Conservation (phyloP, 176 grass and related monocot species). For the Triticum timopheevii region DNA sequence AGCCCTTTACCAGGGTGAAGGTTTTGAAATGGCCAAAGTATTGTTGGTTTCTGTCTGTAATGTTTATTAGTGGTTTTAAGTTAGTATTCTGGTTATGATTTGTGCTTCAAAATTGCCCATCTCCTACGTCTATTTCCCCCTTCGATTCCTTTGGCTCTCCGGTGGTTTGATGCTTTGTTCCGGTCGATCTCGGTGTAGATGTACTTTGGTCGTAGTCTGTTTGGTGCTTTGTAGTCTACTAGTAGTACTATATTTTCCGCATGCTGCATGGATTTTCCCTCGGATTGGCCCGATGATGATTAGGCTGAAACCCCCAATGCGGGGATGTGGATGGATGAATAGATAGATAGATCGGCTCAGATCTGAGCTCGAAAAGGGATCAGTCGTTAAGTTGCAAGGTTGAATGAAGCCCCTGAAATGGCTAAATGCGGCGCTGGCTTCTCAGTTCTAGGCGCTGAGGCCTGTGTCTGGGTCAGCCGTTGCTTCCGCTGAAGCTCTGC, state of each 20-base stretch:
- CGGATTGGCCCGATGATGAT: constrained; percentile 35
- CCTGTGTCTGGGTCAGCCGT: background rate
- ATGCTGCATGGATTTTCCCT: constrained; percentile 4
- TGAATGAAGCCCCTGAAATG: constrained; percentile 4
- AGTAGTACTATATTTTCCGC: too few species aligned
- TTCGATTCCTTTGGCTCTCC: background rate
- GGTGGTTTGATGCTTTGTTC: background rate
- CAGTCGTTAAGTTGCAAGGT: background rate
- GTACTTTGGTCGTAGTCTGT: background rate
- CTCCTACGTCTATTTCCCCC: background rate
- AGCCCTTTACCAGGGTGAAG: too few species aligned
- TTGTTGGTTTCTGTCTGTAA: too few species aligned
- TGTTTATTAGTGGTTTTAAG: too few species aligned
- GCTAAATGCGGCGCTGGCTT: constrained; percentile 28
- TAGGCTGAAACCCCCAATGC: background rate
- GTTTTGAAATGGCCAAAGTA: too few species aligned
- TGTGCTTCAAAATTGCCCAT: background rate
- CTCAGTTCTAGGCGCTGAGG: constrained; percentile 24
- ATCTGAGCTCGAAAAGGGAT: constrained; percentile 1
- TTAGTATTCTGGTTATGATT: too few species aligned
- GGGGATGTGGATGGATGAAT: background rate
- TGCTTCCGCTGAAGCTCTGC: too few species aligned
- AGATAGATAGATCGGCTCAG: background rate
- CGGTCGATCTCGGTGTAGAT: background rate
- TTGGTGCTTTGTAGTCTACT: background rate